Evolutionary conservation across 108 stramenopile genomes (phyloP).

Genomic region (Cylindrotheca closterium): DNA sequence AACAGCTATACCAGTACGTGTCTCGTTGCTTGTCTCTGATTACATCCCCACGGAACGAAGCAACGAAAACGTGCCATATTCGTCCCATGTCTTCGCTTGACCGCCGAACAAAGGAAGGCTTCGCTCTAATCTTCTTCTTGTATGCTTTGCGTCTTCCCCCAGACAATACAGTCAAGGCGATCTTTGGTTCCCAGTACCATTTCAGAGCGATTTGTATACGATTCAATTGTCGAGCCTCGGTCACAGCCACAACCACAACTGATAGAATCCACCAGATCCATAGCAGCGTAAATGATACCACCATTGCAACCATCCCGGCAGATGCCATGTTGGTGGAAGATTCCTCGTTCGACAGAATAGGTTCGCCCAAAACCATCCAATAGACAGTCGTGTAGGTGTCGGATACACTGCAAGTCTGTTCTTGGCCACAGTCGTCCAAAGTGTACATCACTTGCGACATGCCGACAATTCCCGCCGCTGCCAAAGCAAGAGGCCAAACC

Average conservation of each 20-base stretch:
- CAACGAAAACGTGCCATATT: conserved; percentile 20
- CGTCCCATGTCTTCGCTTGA: conserved; percentile 26
- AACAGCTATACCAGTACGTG: conserved; percentile 23
- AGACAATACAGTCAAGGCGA: conserved; percentile 23
- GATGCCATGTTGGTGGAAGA: conserved; percentile 4
- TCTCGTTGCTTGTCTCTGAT: conserved; percentile 1
- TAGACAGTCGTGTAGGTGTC: conserved; percentile 39
- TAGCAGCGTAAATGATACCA: conserved; percentile 29
- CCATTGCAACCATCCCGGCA: conserved; percentile 4
- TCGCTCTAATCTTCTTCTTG: conserved; percentile 3
- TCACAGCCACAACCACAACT: conserved; percentile 25
- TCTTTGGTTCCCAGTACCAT: conserved; percentile 51
- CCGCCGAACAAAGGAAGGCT: conserved; percentile 4
- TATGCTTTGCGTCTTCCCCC: neutral
- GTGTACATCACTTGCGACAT: conserved; percentile 43
- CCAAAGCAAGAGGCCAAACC: conserved; percentile 38
- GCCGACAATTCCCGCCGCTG: conserved; percentile 24
- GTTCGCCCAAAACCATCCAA: conserved; percentile 31
- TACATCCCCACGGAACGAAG: conserved; percentile 6
- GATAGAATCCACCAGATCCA: conserved; percentile 32
- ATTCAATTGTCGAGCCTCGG: conserved; percentile 24
- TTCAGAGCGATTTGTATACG: conserved; percentile 24
- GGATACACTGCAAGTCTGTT: conserved; percentile 27
- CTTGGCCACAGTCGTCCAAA: conserved; percentile 24
- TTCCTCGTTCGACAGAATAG: conserved; percentile 12